Evolutionary conservation across 2,329 filamentous ascomycete species (phyloP).

Genomic region (Xylariaceae sp.): DNA sequence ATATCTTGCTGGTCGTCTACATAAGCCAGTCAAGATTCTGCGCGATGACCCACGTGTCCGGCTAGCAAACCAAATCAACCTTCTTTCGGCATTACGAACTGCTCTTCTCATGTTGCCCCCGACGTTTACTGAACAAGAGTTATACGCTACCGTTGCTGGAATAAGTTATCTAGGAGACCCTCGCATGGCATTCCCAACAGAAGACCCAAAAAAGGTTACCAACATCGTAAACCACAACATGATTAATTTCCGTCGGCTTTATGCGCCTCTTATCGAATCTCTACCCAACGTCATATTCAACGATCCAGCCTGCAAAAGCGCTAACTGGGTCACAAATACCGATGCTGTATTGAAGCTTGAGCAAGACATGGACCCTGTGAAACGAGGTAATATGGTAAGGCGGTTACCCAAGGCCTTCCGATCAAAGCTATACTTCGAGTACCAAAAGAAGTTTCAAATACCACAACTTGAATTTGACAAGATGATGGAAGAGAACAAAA

Average conservation of each 20-base stretch:
- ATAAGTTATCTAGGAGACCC: slow-evolving; percentile 95
- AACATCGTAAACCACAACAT: slow-evolving; percentile 96
- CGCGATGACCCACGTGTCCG: slow-evolving; percentile 91
- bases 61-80: slow-evolving; percentile 93
- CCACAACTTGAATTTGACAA: slow-evolving; percentile 81
- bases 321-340: slow-evolving; percentile 68
- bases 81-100: slow-evolving; percentile 88
- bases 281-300: slow-evolving; percentile 86
- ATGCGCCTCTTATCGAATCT: slow-evolving; percentile 85
- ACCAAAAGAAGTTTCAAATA: slow-evolving; percentile 88
- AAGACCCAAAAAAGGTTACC: slow-evolving; percentile 88
- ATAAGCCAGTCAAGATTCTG: slow-evolving; percentile 95
- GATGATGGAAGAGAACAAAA: slow-evolving; percentile 79
- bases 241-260: slow-evolving; percentile 87
- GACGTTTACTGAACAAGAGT: slow-evolving; percentile 81
- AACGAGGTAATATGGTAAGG: slow-evolving; percentile 94
- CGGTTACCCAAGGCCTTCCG: slow-evolving; percentile 87
- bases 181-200: slow-evolving; percentile 89
- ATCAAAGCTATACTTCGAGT: slow-evolving; percentile 90
- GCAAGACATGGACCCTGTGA: slow-evolving; percentile 92
- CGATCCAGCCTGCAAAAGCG: slow-evolving; percentile 63
- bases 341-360: slow-evolving; percentile 70
- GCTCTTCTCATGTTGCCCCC: slow-evolving; percentile 85
- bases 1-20: slow-evolving; percentile 93
- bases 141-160: slow-evolving; percentile 90